Percentiles rank a stretch among this genome's conserved stretches.
Conservation (phyloP, 345 rosid species). For the Eucalyptus curtisii region DNA sequence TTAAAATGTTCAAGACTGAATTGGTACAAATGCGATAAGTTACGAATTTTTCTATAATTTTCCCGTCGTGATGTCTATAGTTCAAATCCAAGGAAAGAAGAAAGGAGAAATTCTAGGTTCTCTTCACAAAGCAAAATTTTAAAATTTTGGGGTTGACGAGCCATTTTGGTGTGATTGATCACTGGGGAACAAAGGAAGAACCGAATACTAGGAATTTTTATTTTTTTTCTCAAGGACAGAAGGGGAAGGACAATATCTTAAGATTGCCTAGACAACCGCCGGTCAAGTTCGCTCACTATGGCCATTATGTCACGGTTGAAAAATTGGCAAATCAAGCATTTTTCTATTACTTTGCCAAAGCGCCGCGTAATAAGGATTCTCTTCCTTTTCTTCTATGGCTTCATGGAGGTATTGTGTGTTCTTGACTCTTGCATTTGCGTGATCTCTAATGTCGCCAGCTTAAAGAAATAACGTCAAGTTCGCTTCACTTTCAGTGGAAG, state of each 20-base stretch:
- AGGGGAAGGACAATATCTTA: background rate
- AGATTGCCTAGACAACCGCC: background rate
- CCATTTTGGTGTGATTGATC: background rate
- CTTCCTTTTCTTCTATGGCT: constrained; percentile 5
- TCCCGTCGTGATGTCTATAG: background rate
- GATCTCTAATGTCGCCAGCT: background rate
- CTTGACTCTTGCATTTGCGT: background rate
- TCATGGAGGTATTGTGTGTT: background rate
- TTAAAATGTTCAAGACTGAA: too few species aligned
- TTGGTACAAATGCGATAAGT: too few species aligned
- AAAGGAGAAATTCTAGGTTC: background rate
- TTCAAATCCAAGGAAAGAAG: background rate
- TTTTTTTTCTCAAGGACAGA: constrained; percentile 11
- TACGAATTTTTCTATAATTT: too few species aligned
- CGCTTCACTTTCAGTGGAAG: background rate
- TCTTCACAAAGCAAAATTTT: background rate
- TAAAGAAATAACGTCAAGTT: background rate
- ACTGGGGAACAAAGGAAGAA: background rate
- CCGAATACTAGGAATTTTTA: background rate
- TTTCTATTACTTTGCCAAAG: constrained; percentile 2
- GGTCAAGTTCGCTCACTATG: background rate
- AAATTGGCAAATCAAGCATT: background rate
- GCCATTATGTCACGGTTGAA: constrained; percentile 1
- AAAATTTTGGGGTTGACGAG: background rate
- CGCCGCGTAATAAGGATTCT: background rate